Evolutionary conservation across 768 basidiomycete genomes (phyloP).

Genomic region (Cyclocybe aegerita): DNA sequence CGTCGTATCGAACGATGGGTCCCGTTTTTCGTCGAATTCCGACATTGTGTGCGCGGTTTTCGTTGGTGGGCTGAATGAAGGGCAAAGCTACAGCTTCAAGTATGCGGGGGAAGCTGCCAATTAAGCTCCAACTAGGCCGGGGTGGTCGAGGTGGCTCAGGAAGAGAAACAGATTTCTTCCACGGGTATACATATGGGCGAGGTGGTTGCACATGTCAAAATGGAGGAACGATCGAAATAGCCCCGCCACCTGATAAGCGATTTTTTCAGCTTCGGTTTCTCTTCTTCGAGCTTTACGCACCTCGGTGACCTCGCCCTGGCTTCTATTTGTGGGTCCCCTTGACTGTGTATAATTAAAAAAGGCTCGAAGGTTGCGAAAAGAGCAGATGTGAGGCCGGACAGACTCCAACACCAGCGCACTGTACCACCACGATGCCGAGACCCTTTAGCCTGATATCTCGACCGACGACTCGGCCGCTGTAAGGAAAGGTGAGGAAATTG

Average conservation of each 20-base stretch:
- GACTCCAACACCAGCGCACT: too few relatives aligned
- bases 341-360: too few relatives aligned
- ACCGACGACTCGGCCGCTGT: too few relatives aligned
- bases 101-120: slow-evolving; percentile 3
- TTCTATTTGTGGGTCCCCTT: too few relatives aligned
- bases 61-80: background rate
- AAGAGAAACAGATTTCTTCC: slow-evolving; percentile 7
- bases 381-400: too few relatives aligned
- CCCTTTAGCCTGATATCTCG: too few relatives aligned
- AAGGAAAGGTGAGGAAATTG: too few relatives aligned
- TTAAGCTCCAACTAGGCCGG: background rate
- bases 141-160: slow-evolving; percentile 4
- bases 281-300: background rate
- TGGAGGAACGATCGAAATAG: slow-evolving; percentile 12
- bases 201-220: background rate
- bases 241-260: slow-evolving; percentile 6
- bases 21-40: slow-evolving; percentile 15
- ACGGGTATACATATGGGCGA: slow-evolving; percentile 16
- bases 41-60: slow-evolving; percentile 14
- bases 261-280: background rate
- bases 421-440: too few relatives aligned
- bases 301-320: background rate
- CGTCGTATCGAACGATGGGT: slow-evolving; percentile 17
- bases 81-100: slow-evolving; percentile 5
- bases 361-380: too few relatives aligned